Percentiles rank a stretch among this genome's conserved stretches.
These are phyloP conservation scores for Aphanomyces invadans DNA, from an alignment of 352 stramenopile species.

Conservation along the genomic window DNA sequence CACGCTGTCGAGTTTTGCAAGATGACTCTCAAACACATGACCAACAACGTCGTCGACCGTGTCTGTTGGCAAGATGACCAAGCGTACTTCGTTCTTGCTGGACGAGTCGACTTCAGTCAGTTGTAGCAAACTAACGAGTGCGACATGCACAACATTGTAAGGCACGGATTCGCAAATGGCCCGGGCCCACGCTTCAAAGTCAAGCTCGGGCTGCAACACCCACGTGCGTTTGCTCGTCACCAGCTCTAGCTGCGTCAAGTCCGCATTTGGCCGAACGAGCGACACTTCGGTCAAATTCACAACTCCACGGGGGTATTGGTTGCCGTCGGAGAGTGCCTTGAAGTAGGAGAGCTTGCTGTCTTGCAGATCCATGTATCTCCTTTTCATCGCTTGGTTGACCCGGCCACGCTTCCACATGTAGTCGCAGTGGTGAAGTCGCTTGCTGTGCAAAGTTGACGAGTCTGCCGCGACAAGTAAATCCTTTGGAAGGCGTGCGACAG, in stretches of 20 bases:
- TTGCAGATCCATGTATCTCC: constrained; percentile 79
- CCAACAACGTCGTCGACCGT: constrained; percentile 81
- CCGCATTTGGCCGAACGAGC: constrained; percentile 27
- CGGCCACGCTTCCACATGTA: constrained; percentile 75
- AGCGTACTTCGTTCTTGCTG: constrained; percentile 76
- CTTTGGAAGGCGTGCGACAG: neutral
- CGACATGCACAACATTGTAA: constrained; percentile 71
- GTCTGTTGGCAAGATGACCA: constrained; percentile 69
- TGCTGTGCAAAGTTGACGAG: constrained; percentile 28
- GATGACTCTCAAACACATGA: constrained; percentile 83
- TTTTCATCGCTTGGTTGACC: constrained; percentile 76
- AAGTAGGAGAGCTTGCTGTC: constrained; percentile 67
- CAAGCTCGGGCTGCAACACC: constrained; percentile 58
- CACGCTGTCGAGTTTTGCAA: constrained; percentile 58
- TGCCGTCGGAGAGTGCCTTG: constrained; percentile 67
- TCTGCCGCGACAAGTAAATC: constrained; percentile 17
- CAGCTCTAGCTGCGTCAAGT: constrained; percentile 32
- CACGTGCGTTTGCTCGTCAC: constrained; percentile 72
- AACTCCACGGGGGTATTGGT: constrained; percentile 46
- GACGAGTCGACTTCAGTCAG: constrained; percentile 74
- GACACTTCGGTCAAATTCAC: neutral
- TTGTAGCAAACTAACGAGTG: constrained; percentile 72
- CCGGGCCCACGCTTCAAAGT: constrained; percentile 75
- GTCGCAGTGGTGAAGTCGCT: constrained; percentile 37
- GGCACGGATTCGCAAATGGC: constrained; percentile 66